Conservation (phyloP, 306 rosid species). For the Arachis stenosperma region DNA sequence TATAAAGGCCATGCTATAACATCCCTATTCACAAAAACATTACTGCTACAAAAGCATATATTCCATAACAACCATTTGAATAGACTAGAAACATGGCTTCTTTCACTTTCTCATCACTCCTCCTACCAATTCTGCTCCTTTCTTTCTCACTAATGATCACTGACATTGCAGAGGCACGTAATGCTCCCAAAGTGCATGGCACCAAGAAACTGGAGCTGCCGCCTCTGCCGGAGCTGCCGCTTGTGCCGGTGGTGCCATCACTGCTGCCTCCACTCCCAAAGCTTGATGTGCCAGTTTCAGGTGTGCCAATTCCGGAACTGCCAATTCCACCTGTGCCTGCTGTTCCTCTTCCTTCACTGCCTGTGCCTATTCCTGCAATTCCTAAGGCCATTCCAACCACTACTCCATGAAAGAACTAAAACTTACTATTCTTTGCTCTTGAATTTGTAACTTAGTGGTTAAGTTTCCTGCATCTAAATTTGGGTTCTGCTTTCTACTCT, state of each 20-base stretch:
- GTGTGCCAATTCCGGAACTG: not conserved
- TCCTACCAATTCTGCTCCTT: conserved; percentile 41
- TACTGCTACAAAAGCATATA: too few species aligned
- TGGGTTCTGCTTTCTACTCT: too few species aligned
- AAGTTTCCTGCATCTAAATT: too few species aligned
- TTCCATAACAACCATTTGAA: not conserved
- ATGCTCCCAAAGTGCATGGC: conserved; percentile 28
- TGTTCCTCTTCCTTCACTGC: not conserved
- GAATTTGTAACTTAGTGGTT: not conserved
- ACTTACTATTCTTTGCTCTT: not conserved
- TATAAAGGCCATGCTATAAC: conserved; percentile 43
- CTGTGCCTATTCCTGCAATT: conserved; percentile 4
- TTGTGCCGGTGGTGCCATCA: not conserved
- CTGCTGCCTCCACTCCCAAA: conserved; percentile 20
- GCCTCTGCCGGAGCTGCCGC: conserved; percentile 30
- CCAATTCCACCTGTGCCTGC: not conserved
- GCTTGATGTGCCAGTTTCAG: conserved; percentile 17
- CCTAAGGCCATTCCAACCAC: not conserved
- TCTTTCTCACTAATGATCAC: conserved; percentile 37
- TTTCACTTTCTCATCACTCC: conserved; percentile 25
- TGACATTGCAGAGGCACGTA: conserved; percentile 48
- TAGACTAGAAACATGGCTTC: conserved; percentile 42
- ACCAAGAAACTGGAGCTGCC: conserved; percentile 39
- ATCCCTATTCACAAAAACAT: not conserved
- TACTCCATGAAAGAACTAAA: not conserved